Percentiles rank a stretch among this genome's conserved stretches.
Conservation (phyloP, 495 filamentous ascomycete genomes). For the Neurospora sp. region DNA sequence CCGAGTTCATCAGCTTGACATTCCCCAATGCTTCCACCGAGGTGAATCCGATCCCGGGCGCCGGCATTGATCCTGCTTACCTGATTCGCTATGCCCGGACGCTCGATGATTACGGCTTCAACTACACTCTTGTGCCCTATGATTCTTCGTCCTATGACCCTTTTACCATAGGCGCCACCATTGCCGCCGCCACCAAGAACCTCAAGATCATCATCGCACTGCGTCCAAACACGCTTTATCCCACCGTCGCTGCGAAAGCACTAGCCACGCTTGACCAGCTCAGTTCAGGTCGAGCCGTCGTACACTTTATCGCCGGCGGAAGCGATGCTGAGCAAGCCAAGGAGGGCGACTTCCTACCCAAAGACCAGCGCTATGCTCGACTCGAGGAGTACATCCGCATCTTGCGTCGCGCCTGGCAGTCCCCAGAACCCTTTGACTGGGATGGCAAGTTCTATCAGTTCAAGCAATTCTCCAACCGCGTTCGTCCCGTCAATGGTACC, state of each 20-base stretch:
- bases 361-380: conserved; percentile 40
- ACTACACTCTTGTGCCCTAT: conserved; percentile 46
- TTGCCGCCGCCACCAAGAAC: conserved; percentile 40
- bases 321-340: conserved; percentile 42
- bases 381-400: conserved; percentile 46
- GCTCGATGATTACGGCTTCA: conserved; percentile 43
- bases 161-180: conserved; percentile 42
- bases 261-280: conserved; percentile 46
- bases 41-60: conserved; percentile 36
- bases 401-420: conserved; percentile 41
- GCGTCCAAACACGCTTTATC: conserved; percentile 45
- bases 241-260: conserved; percentile 46
- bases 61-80: conserved; percentile 36
- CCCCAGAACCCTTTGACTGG: conserved; percentile 44
- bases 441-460: conserved; percentile 41
- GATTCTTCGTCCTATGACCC: conserved; percentile 41
- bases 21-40: conserved; percentile 42
- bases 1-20: conserved; percentile 45
- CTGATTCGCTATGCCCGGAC: conserved; percentile 38
- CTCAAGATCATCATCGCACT: conserved; percentile 47
- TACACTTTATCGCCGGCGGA: conserved; percentile 47
- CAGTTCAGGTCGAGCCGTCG: conserved; percentile 38
- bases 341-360: conserved; percentile 44
- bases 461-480: conserved; percentile 40
- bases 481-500: conserved; percentile 35